A percentile compares a stretch with the other conserved stretches of the same genome.
These are phyloP conservation scores for Solanum lignicaule DNA, from an alignment of 257 asterid species.

Conservation along the genomic window DNA sequence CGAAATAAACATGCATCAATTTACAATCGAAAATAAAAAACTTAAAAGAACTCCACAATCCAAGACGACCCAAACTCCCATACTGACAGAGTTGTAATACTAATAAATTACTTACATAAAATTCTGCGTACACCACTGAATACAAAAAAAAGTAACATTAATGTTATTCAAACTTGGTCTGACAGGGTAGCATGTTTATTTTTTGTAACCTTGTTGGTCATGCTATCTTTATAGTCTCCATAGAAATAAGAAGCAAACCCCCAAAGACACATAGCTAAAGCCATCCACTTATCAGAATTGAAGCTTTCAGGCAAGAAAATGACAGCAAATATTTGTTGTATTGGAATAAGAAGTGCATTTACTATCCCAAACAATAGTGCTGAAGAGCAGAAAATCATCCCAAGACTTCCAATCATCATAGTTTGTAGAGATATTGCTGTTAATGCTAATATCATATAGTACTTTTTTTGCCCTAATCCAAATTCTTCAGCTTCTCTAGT, in stretches of 20 bases:
- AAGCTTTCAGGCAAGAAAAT: slow-evolving; percentile 22
- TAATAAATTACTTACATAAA: not conserved
- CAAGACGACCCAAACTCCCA: not conserved
- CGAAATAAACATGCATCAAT: no score
- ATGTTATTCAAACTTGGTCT: slow-evolving; percentile 5
- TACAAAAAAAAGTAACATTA: not conserved
- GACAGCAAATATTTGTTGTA: slow-evolving; percentile 19
- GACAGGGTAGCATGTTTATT: not conserved
- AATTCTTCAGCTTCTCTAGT: no score
- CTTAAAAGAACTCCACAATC: not conserved
- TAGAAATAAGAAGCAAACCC: slow-evolving; percentile 28
- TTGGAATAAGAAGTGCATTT: slow-evolving; percentile 18
- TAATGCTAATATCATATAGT: no score
- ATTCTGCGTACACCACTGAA: not conserved
- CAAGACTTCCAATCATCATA: no score
- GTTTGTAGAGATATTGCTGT: no score
- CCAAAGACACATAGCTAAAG: slow-evolving; percentile 25
- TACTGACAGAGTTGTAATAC: not conserved
- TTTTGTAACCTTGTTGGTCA: not conserved
- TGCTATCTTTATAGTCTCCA: slow-evolving; percentile 15
- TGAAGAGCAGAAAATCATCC: no score
- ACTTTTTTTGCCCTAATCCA: no score
- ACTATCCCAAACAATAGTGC: slow-evolving; percentile 4
- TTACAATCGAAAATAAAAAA: not conserved
- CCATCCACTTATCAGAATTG: slow-evolving; percentile 19